Evolutionary conservation across 352 stramenopile species (phyloP), one percentile per base, ranked within the genome.

Genomic region (Globisporangium splendens): DNA sequence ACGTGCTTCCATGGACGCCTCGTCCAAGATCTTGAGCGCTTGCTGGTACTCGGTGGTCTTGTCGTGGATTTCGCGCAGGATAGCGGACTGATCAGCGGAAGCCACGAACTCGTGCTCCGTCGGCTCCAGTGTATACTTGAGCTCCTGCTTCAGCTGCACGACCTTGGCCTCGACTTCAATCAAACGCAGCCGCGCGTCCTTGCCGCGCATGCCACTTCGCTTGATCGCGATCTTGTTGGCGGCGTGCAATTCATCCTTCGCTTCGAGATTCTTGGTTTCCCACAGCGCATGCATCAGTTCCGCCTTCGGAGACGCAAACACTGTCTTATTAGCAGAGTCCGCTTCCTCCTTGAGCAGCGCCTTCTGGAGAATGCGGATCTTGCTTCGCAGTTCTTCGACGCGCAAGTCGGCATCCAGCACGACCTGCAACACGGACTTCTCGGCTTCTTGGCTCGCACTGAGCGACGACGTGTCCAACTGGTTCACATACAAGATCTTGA

Each of bases 401-500:
- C 72, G 69, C 50, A 56, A 66, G 46, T 84, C 74, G 0, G 74
- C 74, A 58, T 71, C 74, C 52, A 84, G 46, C 10, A 84, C 74
- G 2, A 65, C 79, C 42, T 72, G 71, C 18, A 84, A 55, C 18
- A 84, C 74, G 3, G 72, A 77, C 39, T 69, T 59, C 39, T 68
- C 28, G 1, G 47, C 51, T 0, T 65, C 54, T 28, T 65, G 47
- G 0, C 56, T 50, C 17, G 72, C 65, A 28, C 24, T 31, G 2
- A 81, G 61, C 8, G 68, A 73, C 44, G 69, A 68, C 50, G 69
- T 77, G 59, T 84, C 74, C n/a, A 86, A 53, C 50, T 86, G 76
- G 52, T 86, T 83, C 49, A 86, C 71, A 56, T 83, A 86, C 65
- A 86, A 50, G 17, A 86, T 72, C 53, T 75, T 75, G 12, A 86